A percentile compares a stretch with the other conserved stretches of the same genome.
Evolutionary conservation across 495 filamentous ascomycete genomes (phyloP).

Genomic region (Podospora australis): DNA sequence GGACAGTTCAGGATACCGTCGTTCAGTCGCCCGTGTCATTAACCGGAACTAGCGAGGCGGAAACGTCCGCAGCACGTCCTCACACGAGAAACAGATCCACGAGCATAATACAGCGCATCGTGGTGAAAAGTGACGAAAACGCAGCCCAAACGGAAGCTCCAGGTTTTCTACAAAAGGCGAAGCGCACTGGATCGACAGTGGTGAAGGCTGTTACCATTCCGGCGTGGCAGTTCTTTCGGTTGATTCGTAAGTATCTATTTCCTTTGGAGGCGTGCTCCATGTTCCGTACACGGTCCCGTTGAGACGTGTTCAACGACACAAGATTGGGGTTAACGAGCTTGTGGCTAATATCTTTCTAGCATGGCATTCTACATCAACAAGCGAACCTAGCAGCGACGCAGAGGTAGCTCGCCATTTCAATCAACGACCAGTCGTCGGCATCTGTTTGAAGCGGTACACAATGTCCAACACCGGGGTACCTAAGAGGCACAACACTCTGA

Average conservation of each 20-base stretch:
- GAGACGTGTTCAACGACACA: too few relatives aligned
- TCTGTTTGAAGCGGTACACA: constrained; percentile 87
- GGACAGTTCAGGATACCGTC: constrained; percentile 25
- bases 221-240: constrained; percentile 93
- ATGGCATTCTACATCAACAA: constrained; percentile 53
- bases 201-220: constrained; percentile 89
- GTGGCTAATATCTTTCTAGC: constrained; percentile 57
- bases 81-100: constrained; percentile 35
- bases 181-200: constrained; percentile 42
- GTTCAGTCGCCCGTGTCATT: constrained; percentile 16
- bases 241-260: constrained; percentile 59
- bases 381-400: constrained; percentile 37
- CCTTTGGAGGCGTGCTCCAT: too few relatives aligned
- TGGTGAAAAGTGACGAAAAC: constrained; percentile 31
- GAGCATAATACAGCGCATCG: constrained; percentile 45
- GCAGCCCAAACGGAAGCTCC: constrained; percentile 31
- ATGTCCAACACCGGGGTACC: constrained; percentile 63
- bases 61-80: constrained; percentile 13
- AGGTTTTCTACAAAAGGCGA: constrained; percentile 32
- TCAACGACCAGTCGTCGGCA: constrained; percentile 73
- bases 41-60: constrained; percentile 9
- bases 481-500: constrained; percentile 64
- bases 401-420: constrained; percentile 45
- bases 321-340: too few relatives aligned
- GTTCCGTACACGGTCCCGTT: too few relatives aligned